These are phyloP conservation scores for Aethionema arabicum DNA, from an alignment of 345 rosid species.

Conservation along the genomic window DNA sequence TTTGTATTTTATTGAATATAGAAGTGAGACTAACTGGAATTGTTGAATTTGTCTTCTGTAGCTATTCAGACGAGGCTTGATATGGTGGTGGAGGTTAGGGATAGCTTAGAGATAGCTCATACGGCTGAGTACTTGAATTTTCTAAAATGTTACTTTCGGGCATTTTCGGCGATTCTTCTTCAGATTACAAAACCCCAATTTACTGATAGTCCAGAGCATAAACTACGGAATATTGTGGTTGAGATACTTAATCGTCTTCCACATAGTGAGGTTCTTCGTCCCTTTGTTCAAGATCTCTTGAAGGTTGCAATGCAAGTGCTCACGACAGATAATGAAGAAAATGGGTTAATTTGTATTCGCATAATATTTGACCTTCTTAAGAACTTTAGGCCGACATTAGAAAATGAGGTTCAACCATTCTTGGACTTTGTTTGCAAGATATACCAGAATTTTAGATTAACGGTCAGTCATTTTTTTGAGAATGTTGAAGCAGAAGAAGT, in stretches of 20 bases:
- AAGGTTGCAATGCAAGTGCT: conserved; percentile 99
- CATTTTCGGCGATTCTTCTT: conserved; percentile 69
- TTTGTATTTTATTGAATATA: neutral
- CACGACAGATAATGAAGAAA: conserved; percentile 91
- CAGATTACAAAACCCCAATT: conserved; percentile 88
- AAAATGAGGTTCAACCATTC: conserved; percentile 92
- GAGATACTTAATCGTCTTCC: conserved; percentile 94
- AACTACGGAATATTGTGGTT: conserved; percentile 78
- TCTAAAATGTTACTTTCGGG: conserved; percentile 83
- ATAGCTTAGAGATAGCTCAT: conserved; percentile 92
- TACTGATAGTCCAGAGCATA: conserved; percentile 79
- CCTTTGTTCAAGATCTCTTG: conserved; percentile 92
- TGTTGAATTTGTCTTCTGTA: conserved; percentile 35
- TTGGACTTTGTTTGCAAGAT: conserved; percentile 91
- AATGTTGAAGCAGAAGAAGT: conserved; percentile 47
- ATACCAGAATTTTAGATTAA: conserved; percentile 80
- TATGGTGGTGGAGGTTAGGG: conserved; percentile 88
- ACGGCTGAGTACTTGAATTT: conserved; percentile 92
- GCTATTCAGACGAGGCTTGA: conserved; percentile 74
- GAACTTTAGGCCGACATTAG: conserved; percentile 86
- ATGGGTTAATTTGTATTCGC: conserved; percentile 87
- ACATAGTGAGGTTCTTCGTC: conserved; percentile 96
- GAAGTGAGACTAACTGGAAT: neutral
- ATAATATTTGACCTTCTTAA: conserved; percentile 89
- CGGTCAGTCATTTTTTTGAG: conserved; percentile 87